Evolutionary conservation across 2,329 filamentous ascomycete genomes (phyloP).

Genomic region (Onygena corvina): DNA sequence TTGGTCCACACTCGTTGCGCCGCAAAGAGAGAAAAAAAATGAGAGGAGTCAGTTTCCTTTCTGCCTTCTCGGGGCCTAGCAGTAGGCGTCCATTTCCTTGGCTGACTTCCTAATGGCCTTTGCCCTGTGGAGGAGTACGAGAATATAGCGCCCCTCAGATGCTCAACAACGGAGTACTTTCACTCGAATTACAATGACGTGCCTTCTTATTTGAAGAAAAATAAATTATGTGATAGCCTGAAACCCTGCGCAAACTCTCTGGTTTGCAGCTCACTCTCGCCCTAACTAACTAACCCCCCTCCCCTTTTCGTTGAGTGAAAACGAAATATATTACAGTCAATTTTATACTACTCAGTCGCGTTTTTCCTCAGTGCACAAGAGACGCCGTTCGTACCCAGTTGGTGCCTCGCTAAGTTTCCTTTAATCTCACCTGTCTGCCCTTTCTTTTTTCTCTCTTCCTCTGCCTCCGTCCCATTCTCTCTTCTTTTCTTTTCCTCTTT

Average conservation of each 20-base stretch:
- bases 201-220: not conserved
- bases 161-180: not conserved
- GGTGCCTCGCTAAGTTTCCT: not conserved
- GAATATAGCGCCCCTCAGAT: not conserved
- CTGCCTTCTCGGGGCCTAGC: not conserved
- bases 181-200: constrained; percentile 1
- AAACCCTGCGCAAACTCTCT: constrained; percentile 6
- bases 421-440: not conserved
- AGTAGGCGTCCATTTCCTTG: constrained; percentile 3
- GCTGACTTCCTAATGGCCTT: not conserved
- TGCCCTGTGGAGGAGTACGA: not conserved
- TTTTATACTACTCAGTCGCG: constrained; percentile 2
- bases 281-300: too few relatives aligned
- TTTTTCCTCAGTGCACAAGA: not conserved
- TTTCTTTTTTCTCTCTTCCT: constrained; percentile 6
- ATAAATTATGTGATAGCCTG: constrained; percentile 4
- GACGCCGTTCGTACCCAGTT: constrained; percentile 2
- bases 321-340: not conserved
- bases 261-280: not conserved
- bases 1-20: constrained; percentile 6
- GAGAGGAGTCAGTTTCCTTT: constrained; percentile 7
- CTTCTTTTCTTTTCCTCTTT: not conserved
- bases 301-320: too few relatives aligned
- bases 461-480: not conserved
- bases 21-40: constrained; percentile 2